Evolutionary conservation across 257 asterid genomes (phyloP).

Genomic region (Nicotiana knightiana): DNA sequence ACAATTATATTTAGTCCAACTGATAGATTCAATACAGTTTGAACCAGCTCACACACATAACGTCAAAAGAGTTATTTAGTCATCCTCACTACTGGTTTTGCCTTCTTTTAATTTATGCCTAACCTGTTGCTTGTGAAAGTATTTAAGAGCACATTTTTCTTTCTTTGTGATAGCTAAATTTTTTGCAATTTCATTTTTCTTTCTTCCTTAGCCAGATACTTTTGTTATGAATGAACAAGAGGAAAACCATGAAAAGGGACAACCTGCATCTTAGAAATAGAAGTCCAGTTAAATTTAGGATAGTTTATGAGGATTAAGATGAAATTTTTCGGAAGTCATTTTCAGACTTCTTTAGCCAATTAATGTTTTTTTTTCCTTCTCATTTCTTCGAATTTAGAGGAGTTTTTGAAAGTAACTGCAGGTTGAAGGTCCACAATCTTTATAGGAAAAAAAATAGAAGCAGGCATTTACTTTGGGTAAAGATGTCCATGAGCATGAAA

Average conservation of each 20-base stretch:
- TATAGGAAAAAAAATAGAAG: too few species aligned
- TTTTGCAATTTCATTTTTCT: background rate
- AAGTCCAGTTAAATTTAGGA: too few species aligned
- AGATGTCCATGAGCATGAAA: conserved; percentile 68
- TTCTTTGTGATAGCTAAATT: background rate
- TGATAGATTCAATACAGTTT: too few species aligned
- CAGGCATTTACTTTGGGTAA: too few species aligned
- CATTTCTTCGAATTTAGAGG: too few species aligned
- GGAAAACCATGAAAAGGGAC: conserved; percentile 65
- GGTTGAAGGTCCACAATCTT: too few species aligned
- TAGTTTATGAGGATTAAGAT: too few species aligned
- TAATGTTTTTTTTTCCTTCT: too few species aligned
- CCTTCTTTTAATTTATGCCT: background rate
- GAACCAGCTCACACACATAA: conserved; percentile 44
- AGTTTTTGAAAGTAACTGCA: too few species aligned
- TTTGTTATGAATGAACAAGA: conserved; percentile 56
- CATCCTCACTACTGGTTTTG: background rate
- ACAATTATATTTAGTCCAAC: too few species aligned
- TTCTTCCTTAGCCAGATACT: conserved; percentile 44
- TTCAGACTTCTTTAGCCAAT: too few species aligned
- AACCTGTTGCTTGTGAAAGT: background rate
- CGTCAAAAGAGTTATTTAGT: conserved; percentile 60
- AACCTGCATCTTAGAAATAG: conserved; percentile 29
- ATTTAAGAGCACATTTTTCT: background rate
- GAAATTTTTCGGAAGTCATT: too few species aligned